Percentiles rank a stretch among this genome's conserved stretches.
These are phyloP conservation scores for Spirogloea muscicola DNA, from an alignment of 139 green algal species.

Conservation along the genomic window DNA sequence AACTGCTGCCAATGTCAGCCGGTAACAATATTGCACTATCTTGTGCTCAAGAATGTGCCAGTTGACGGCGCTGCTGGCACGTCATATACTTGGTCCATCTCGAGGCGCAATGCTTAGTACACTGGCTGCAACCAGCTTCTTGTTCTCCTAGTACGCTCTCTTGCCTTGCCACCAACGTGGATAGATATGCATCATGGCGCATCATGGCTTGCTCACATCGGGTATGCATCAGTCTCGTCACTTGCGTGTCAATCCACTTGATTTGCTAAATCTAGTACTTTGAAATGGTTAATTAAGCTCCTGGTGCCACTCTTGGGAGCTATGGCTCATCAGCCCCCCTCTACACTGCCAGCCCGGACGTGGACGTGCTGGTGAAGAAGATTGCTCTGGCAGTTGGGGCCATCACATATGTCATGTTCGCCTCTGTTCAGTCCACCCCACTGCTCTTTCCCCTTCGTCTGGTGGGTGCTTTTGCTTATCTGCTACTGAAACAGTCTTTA, in stretches of 20 bases:
- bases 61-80: neutral
- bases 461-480: neutral
- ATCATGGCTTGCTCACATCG: neutral
- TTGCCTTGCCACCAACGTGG: too few relatives aligned
- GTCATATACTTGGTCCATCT: constrained; percentile 6
- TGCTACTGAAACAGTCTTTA: too few relatives aligned
- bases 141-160: constrained; percentile 9
- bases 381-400: neutral
- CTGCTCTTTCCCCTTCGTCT: constrained; percentile 2
- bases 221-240: neutral
- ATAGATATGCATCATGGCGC: neutral
- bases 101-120: neutral
- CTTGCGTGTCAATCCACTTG: neutral
- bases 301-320: too few relatives aligned
- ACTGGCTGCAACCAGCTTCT: neutral
- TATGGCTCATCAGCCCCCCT: too few relatives aligned
- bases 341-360: neutral
- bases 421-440: neutral
- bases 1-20: neutral
- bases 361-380: constrained; percentile 1
- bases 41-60: neutral
- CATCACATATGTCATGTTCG: neutral
- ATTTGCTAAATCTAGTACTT: too few relatives aligned
- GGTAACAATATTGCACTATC: neutral
- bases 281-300: too few relatives aligned